phyloP scores from a whole-genome alignment of 305 asterid genomes.

The Fraxinus floribunda region DNA sequence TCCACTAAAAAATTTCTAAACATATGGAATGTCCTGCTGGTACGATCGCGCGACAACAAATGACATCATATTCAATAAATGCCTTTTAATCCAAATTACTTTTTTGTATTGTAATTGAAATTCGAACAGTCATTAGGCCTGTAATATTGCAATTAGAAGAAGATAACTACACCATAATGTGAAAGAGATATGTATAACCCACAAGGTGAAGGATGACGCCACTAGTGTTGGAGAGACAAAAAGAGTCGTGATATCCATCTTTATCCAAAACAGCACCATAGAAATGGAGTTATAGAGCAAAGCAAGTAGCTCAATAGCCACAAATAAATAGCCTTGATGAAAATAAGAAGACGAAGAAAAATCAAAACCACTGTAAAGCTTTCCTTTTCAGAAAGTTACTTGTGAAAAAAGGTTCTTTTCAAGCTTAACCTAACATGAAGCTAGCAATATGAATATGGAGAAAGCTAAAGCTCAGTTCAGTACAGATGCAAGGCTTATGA shows the following conservation, averaged over 20 bases:
- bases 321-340: not conserved
- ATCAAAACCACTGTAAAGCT: not conserved
- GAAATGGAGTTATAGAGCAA: slow-evolving; percentile 30
- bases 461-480: slow-evolving; percentile 39
- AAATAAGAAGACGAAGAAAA: slow-evolving; percentile 2
- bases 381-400: not conserved
- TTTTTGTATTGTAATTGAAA: no score
- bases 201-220: not conserved
- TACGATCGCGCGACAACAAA: no score
- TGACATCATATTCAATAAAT: no score
- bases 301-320: not conserved
- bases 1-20: no score
- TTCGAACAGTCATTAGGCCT: not conserved
- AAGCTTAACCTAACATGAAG: not conserved
- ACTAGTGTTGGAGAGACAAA: not conserved
- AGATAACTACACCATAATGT: not conserved
- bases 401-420: slow-evolving; percentile 23
- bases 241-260: not conserved
- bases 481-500: slow-evolving; percentile 54
- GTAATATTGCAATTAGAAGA: not conserved
- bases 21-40: no score
- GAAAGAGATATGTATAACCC: slow-evolving; percentile 2
- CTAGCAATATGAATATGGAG: slow-evolving; percentile 29
- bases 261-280: not conserved
- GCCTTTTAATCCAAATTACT: no score